Conservation (phyloP, 2,329 filamentous ascomycete genomes). For the Paraphaeosphaeria minitans region DNA sequence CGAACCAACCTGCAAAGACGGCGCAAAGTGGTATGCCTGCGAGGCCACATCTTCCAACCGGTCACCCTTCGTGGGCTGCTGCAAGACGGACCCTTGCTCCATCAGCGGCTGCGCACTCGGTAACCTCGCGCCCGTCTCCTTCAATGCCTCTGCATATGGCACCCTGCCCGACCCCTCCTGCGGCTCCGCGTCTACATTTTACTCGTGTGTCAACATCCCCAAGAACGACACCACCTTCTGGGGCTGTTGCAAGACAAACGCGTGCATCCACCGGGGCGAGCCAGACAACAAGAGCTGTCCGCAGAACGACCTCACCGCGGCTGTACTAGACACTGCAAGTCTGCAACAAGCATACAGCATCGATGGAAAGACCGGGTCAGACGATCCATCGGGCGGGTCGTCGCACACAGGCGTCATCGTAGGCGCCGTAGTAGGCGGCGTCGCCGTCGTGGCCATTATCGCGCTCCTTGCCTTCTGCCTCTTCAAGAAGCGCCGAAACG, state of each 20-base stretch:
- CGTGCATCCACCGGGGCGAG: slow-evolving; percentile 32
- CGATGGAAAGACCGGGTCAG: not conserved
- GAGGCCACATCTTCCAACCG: slow-evolving; percentile 12
- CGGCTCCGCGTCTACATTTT: slow-evolving; percentile 37
- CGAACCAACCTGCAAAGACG: slow-evolving; percentile 28
- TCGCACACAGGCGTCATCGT: slow-evolving; percentile 26
- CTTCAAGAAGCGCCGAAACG: slow-evolving; percentile 25
- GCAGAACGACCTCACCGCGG: slow-evolving; percentile 30
- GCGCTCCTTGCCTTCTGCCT: slow-evolving; percentile 31
- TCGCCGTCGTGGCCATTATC: slow-evolving; percentile 30
- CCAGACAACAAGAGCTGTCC: slow-evolving; percentile 31
- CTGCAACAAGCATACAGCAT: slow-evolving; percentile 24
- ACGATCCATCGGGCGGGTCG: not conserved
- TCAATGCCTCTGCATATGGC: slow-evolving; percentile 38
- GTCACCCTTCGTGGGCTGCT: slow-evolving; percentile 50
- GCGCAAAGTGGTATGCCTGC: slow-evolving; percentile 34
- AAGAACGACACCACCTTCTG: slow-evolving; percentile 35
- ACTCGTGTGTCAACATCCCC: slow-evolving; percentile 35
- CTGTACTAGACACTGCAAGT: slow-evolving; percentile 29
- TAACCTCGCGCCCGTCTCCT: slow-evolving; percentile 40
- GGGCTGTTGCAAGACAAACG: slow-evolving; percentile 47
- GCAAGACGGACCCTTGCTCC: slow-evolving; percentile 44
- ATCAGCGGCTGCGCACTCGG: slow-evolving; percentile 45
- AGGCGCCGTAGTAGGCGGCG: slow-evolving; percentile 37
- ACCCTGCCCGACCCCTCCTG: slow-evolving; percentile 44